A percentile compares a stretch with the other conserved stretches of the same genome.
These are phyloP conservation scores for Prunus mongolica DNA, from an alignment of 306 rosid genomes.

Conservation along the genomic window DNA sequence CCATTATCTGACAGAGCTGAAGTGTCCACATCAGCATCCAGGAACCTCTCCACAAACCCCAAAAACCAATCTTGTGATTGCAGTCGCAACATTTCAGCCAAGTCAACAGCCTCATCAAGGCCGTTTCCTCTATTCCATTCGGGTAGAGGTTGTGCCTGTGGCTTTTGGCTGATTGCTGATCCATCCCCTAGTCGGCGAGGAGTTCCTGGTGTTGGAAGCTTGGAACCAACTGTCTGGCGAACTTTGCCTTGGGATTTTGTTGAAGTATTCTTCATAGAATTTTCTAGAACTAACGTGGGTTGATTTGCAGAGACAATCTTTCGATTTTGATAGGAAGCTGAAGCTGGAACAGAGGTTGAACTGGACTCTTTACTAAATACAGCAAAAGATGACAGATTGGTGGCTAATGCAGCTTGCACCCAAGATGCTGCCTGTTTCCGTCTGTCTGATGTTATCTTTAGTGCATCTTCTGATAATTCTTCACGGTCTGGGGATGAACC, in stretches of 20 bases:
- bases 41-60: constrained; percentile 79
- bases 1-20: constrained; percentile 72
- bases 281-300: constrained; percentile 62
- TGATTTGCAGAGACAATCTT: constrained; percentile 50
- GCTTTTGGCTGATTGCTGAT: constrained; percentile 45
- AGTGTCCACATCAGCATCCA: constrained; percentile 66
- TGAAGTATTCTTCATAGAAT: constrained; percentile 46
- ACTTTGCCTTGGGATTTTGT: constrained; percentile 51
- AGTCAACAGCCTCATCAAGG: constrained; percentile 58
- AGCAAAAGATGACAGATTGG: constrained; percentile 70
- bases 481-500: constrained; percentile 55
- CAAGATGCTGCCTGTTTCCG: constrained; percentile 67
- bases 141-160: constrained; percentile 45
- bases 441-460: constrained; percentile 51
- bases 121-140: constrained; percentile 81
- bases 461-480: constrained; percentile 60
- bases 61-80: constrained; percentile 82
- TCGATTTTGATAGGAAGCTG: constrained; percentile 51
- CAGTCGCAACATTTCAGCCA: constrained; percentile 57
- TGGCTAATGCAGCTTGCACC: constrained; percentile 85
- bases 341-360: constrained; percentile 35
- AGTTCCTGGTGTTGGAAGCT: constrained; percentile 42
- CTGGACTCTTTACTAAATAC: constrained; percentile 53
- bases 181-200: constrained; percentile 51
- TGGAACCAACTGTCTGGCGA: constrained; percentile 42